Percentiles rank a stretch among this genome's conserved stretches.
These are phyloP conservation scores for Fonsecaea multimorphosa DNA, from an alignment of 2,329 filamentous ascomycete species.

Conservation along the genomic window DNA sequence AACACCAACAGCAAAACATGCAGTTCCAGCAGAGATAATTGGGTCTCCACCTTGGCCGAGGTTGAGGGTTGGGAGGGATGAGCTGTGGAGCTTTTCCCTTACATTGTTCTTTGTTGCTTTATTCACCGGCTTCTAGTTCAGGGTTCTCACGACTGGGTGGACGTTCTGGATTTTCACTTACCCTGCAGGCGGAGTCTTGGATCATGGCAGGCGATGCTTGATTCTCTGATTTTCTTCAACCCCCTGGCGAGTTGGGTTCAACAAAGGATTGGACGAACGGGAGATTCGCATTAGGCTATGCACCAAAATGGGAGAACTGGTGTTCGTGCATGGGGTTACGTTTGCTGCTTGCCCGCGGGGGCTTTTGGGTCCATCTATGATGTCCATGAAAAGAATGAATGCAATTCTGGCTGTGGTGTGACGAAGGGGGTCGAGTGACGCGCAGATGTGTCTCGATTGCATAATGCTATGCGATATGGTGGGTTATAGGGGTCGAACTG, in stretches of 20 bases:
- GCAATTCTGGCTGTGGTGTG: conserved; percentile 6
- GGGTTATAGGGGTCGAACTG: neutral
- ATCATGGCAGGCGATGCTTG: neutral
- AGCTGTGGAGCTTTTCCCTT: conserved; percentile 43
- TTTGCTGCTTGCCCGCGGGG: conserved; percentile 31
- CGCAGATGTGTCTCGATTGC: neutral
- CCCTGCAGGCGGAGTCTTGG: neutral
- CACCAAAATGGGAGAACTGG: neutral
- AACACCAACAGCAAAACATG: conserved; percentile 31
- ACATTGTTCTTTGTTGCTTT: neutral
- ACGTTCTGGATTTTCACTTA: neutral
- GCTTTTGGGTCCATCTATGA: conserved; percentile 8
- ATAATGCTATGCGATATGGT: conserved; percentile 5
- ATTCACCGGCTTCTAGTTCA: neutral
- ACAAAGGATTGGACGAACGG: neutral
- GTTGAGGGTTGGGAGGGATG: conserved; percentile 30
- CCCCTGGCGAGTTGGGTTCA: neutral
- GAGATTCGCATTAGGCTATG: neutral
- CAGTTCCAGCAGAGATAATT: conserved; percentile 34
- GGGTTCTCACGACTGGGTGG: neutral
- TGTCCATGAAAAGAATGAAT: conserved; percentile 25
- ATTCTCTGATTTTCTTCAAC: neutral
- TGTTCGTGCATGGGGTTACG: neutral
- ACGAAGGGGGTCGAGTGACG: neutral
- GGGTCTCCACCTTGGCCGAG: neutral